Conservation (phyloP, 169 alveolate genomes). For the Plasmodium vivax region DNA sequence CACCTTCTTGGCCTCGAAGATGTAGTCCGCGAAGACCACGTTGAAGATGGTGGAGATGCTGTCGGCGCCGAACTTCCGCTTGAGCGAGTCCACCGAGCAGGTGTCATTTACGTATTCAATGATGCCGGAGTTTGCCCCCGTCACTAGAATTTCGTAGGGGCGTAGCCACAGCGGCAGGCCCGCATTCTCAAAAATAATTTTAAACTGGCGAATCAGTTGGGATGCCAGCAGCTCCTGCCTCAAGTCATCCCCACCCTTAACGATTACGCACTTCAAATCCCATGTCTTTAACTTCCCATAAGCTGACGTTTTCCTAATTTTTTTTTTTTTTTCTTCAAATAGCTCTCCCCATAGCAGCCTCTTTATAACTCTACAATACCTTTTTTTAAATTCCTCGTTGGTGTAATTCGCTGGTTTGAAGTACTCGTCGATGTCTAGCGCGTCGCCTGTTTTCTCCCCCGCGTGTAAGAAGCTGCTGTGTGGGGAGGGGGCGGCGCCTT, state of each 20-base stretch:
- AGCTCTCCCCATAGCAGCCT: conserved; percentile 83
- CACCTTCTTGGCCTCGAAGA: conserved; percentile 84
- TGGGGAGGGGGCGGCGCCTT: background rate
- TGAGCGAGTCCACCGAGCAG: conserved; percentile 84
- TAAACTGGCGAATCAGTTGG: conserved; percentile 93
- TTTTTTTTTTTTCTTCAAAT: conserved; percentile 85
- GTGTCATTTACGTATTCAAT: conserved; percentile 86
- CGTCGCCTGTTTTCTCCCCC: background rate
- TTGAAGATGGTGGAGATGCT: conserved; percentile 82
- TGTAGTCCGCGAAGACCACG: conserved; percentile 77
- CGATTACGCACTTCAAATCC: conserved; percentile 90
- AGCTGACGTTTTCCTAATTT: conserved; percentile 85
- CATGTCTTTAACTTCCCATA: conserved; percentile 89
- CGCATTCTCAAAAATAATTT: conserved; percentile 90
- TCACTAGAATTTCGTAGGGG: conserved; percentile 95
- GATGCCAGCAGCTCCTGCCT: conserved; percentile 96
- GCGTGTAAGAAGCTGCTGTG: background rate
- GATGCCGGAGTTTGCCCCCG: conserved; percentile 95
- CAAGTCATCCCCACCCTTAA: conserved; percentile 97
- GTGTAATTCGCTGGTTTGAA: conserved; percentile 54
- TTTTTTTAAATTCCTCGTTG: conserved; percentile 71
- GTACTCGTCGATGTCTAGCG: conserved; percentile 23
- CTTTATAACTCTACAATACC: conserved; percentile 74
- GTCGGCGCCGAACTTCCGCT: conserved; percentile 82
- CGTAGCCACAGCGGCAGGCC: conserved; percentile 92